Conservation (phyloP, 768 basidiomycete species). For the Tylopilus subfusipes region DNA sequence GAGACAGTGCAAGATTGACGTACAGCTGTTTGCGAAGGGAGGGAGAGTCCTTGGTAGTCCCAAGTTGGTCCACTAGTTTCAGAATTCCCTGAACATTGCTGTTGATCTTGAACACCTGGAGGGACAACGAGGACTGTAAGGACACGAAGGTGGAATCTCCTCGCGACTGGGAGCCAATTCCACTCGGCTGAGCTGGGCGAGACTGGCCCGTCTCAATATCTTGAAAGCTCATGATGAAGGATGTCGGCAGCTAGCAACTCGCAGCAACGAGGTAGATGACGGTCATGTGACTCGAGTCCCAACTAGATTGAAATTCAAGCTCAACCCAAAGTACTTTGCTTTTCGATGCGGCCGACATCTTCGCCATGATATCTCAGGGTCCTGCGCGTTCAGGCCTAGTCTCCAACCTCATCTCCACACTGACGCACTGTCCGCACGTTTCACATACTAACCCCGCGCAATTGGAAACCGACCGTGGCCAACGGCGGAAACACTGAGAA, state of each 20-base stretch:
- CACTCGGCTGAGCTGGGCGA: slow-evolving; percentile 28
- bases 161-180: slow-evolving; percentile 34
- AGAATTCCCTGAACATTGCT: slow-evolving; percentile 94
- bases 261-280: slow-evolving; percentile 1
- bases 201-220: slow-evolving; percentile 47
- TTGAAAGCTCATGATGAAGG: slow-evolving; percentile 44
- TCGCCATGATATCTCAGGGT: no score
- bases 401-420: no score
- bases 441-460: no score
- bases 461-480: no score
- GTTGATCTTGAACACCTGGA: slow-evolving; percentile 99
- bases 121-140: slow-evolving; percentile 74
- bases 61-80: slow-evolving; percentile 95
- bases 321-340: no score
- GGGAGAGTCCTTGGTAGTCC: slow-evolving; percentile 77
- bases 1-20: slow-evolving; percentile 29
- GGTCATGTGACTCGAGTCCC: slow-evolving; percentile 9
- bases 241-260: neutral
- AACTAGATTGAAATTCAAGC: no score
- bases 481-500: no score
- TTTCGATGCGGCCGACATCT: no score
- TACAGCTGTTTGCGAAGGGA: slow-evolving; percentile 80
- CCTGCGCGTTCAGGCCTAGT: no score
- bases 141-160: slow-evolving; percentile 75
- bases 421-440: no score